Percentiles rank a stretch among this genome's conserved stretches.
These are phyloP conservation scores for Amanita pallidorosea DNA, from an alignment of 768 basidiomycete genomes.

Conservation along the genomic window DNA sequence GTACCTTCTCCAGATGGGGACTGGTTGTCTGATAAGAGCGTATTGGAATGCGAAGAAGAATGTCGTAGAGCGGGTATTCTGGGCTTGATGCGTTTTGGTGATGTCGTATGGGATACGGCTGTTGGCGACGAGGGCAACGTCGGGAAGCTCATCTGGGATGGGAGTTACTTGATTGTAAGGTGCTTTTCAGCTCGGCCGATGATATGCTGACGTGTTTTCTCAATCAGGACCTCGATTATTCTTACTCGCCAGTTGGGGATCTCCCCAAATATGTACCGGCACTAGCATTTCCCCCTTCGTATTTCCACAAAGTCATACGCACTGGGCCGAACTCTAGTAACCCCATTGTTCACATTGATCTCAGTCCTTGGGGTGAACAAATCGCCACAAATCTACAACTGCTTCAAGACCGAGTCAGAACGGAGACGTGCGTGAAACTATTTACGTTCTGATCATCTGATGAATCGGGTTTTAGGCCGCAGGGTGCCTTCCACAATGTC, in stretches of 20 bases:
- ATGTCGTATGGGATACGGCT: slow-evolving; percentile 82
- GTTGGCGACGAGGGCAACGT: slow-evolving; percentile 80
- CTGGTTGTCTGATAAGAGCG: slow-evolving; percentile 76
- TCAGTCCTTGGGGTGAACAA: slow-evolving; percentile 72
- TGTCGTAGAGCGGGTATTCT: slow-evolving; percentile 57
- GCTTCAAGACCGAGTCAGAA: slow-evolving; percentile 64
- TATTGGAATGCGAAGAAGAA: slow-evolving; percentile 77
- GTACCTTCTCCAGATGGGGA: slow-evolving; percentile 81
- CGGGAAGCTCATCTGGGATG: slow-evolving; percentile 81
- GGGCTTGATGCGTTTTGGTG: slow-evolving; percentile 57
- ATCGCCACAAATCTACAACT: slow-evolving; percentile 65
- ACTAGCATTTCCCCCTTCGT: slow-evolving; percentile 76
- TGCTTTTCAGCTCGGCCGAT: slow-evolving; percentile 11
- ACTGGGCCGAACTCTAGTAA: slow-evolving; percentile 43
- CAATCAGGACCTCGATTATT: slow-evolving; percentile 73
- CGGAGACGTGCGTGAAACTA: slow-evolving; percentile 61
- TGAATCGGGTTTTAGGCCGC: slow-evolving; percentile 38
- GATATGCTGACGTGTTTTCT: not conserved
- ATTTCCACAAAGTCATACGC: slow-evolving; percentile 80
- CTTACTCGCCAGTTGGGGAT: slow-evolving; percentile 66
- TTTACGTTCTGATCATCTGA: slow-evolving; percentile 3
- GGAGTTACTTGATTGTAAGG: slow-evolving; percentile 75
- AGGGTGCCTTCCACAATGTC: slow-evolving; percentile 70
- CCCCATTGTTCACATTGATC: slow-evolving; percentile 61
- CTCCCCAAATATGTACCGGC: slow-evolving; percentile 73